phyloP scores from a whole-genome alignment of 1,284 basidiomycete species.

The Ganoderma lucidum region DNA sequence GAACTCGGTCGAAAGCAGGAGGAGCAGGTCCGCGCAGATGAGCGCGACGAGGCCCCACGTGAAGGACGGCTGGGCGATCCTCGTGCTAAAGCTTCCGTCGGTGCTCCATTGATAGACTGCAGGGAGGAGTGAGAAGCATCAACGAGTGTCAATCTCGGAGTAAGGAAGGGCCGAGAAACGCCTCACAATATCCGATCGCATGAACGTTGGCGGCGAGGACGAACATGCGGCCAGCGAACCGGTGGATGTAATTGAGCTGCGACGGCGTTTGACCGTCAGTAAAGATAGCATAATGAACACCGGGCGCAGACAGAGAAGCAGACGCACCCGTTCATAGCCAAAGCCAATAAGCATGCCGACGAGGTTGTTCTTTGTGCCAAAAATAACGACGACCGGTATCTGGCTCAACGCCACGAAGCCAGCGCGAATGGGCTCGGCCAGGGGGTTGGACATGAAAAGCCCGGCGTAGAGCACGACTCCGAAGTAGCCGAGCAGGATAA shows the following conservation, averaged over 20 bases:
- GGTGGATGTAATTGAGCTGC: conserved; percentile 84
- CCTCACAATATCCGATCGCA: conserved; percentile 64
- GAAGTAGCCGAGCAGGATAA: conserved; percentile 59
- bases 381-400: conserved; percentile 72
- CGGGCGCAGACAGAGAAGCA: conserved; percentile 19
- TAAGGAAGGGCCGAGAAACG: not conserved
- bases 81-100: conserved; percentile 47
- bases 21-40: conserved; percentile 58
- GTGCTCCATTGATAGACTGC: conserved; percentile 69
- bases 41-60: conserved; percentile 63
- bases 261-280: conserved; percentile 7
- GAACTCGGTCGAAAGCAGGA: conserved; percentile 52
- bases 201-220: conserved; percentile 75
- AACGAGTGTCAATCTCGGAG: conserved; percentile 5
- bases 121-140: conserved; percentile 1
- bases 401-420: conserved; percentile 77
- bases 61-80: conserved; percentile 44
- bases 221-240: conserved; percentile 72
- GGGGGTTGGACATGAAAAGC: conserved; percentile 60
- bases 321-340: conserved; percentile 74
- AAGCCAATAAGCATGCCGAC: conserved; percentile 68
- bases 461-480: conserved; percentile 56
- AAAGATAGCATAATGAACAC: not conserved
- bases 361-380: conserved; percentile 80
- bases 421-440: conserved; percentile 56